Evolutionary conservation across 768 basidiomycete genomes (phyloP), one percentile per base, ranked within the genome.

Genomic region (Imleria badia): DNA sequence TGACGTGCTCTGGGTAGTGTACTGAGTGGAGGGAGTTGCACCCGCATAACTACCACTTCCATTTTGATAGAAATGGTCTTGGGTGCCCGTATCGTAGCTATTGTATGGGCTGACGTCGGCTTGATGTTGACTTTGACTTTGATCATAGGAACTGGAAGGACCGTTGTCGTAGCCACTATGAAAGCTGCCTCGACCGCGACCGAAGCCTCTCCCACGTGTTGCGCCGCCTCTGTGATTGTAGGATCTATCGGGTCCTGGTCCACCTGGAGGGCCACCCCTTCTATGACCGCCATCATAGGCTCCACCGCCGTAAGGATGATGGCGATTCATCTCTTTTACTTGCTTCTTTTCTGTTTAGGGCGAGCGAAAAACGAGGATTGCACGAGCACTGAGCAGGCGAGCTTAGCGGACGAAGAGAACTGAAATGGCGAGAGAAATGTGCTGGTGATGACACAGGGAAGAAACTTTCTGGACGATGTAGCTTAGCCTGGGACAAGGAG

Each of bases 221-320:
- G 67, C 66, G 60, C 84, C 82, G 60, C 87, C 84, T 73, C 84
- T 80, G 51, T 83, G 82, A 75, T 86, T 79, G 58, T 63, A 72
- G 59, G 83, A 81, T 76, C 91, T 82, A 75, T 89, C 87, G 66
- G 83, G 84, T 53, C 87, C 87, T 61, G 83, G 83, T 64, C 83
- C 84, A 59, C 79, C 74, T 39, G 83, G 81, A 56, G 81, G 77
- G 53, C 85, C 87, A 45, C 87, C 87, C 68, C 89, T 83, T 65
- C 77, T 73, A 52, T 83, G 78, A 43, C 75, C 72, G 51, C 76
- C 75, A 56, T 89, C 89, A 78, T 83, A 86, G 66, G 76, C 74
- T 60, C 79, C 68, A 56, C 58, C 79, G 63, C 82, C 82, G 74
- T 94, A 94, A 23, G 91, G 91, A 81, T 93, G 89, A 75, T 92